Conservation (phyloP, 345 rosid genomes). For the Noccaea caerulescens region DNA sequence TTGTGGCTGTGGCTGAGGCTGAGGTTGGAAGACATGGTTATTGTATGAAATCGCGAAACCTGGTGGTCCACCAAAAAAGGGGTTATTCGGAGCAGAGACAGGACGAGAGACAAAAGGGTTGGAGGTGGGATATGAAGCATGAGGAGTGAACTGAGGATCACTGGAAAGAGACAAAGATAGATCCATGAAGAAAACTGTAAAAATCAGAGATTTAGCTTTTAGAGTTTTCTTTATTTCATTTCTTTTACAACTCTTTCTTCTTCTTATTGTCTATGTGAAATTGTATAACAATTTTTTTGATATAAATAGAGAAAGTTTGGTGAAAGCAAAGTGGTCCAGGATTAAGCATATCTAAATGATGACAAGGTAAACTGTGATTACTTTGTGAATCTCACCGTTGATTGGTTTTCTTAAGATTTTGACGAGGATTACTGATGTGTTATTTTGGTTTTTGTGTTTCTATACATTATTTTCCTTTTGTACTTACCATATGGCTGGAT, state of each 20-base stretch:
- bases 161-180: conserved; percentile 37
- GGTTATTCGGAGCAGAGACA: not conserved
- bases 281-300: not conserved
- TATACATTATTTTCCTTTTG: not conserved
- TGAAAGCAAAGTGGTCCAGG: conserved; percentile 1
- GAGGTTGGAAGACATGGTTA: conserved; percentile 24
- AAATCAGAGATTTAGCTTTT: conserved; percentile 35
- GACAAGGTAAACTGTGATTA: not conserved
- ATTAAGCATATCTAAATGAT: conserved; percentile 7
- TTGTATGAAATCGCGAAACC: not conserved
- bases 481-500: too few species aligned
- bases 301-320: conserved; percentile 24
- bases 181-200: conserved; percentile 36
- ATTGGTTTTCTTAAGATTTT: not conserved
- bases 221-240: conserved; percentile 14
- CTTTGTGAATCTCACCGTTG: conserved; percentile 18
- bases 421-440: conserved; percentile 30
- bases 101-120: not conserved
- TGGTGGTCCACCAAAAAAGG: not conserved
- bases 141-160: conserved; percentile 25
- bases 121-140: not conserved
- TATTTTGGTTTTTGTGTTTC: conserved; percentile 21
- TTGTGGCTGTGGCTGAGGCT: not conserved
- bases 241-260: not conserved
- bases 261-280: conserved; percentile 2